Base-by-base conservation (phyloP, 768 basidiomycete species). In the Mycena amicta region DNA sequence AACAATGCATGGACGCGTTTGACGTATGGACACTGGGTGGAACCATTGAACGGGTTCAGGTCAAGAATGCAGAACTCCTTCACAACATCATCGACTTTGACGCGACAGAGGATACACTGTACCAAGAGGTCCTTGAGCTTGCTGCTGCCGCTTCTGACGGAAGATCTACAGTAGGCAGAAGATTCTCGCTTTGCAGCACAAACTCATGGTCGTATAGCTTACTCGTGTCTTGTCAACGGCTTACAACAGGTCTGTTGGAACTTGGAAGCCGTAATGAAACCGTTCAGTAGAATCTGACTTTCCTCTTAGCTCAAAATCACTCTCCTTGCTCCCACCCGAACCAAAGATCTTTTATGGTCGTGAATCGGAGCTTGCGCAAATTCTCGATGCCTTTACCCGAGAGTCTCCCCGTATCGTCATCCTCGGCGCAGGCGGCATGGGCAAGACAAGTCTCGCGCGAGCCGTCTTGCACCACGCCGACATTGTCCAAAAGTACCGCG, bases 331-430 rank as follows among this genome's bases (percentile, higher is more conserved):
- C 8, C 56, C 56, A 2, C 26, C 51, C 1, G 18, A 53, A 8
- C 56, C 49, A 1, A 57, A 52, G n/a, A 53, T 58, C 50, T 53
- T 57, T 23, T 37, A 57, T 12, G 57, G 57, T 18, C 57, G 57
- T 13, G 47, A 54, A 5, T 13, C 46, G 0, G 52, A 59, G 30
- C 45, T 59, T 2, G n/a, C 13, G 5, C 22, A 41, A 2, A 51
- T 59, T 5, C 3, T 59, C 2, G 22, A 50, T 6, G 23, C 50
- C 8, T 25, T 59, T 45, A 12, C 6, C 0, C 11, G 22, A 5
- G 27, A 30, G 27, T 22, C 33, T 5, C 18, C 43, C 1, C 22
- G 33, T 4, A 43, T 51, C 22, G 22, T 45, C 12, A 55, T 59
- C 30, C 28, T 59, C 1, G 58, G 58, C 6, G 26, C 47, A 3